Base-by-base conservation (phyloP, 2,329 filamentous ascomycete species). In the Fusarium neocosmosporiellum region DNA sequence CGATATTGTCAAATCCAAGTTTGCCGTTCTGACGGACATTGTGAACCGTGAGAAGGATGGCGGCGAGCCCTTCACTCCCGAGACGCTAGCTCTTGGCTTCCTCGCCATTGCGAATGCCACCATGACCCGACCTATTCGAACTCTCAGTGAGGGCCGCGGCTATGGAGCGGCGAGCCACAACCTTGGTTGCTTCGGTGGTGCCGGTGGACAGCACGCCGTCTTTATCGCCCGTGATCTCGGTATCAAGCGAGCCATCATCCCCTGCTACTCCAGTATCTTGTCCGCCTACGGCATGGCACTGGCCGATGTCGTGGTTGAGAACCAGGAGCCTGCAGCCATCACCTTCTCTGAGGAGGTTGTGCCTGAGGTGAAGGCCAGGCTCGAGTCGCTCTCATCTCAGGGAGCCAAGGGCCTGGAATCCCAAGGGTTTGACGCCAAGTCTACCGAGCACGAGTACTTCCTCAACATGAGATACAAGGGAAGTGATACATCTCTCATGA, bases 51-150 rank as follows among this genome's bases (percentile, higher is more conserved):
- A 78, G 4, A 78, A 75, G 24, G 73, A 75, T 16, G 69, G 65
- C 0, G 61, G 65, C 0, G 72, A 76, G 0, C 59, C 57, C 0
- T 77, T 78, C 5, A 78, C 78, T 0, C 68, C 73, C 0, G 75
- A 79, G 54, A 72, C 69, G 3, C n/a, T 79, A 0, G 92, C 93
- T 0, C 90, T 92, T 67, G 93, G 93, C 0, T 94, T 94, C 76
- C 88, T 94, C 73, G 89, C 92, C 61, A 91, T 94, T 53, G 92
- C 92, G 6, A 93, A 94, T 69, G 91, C 92, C 76, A 90, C 91
- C 1, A 94, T 94, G 92, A 91, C 90, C 0, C 85, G 92, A 34
- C 93, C 93, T 0, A 95, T 95, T 18, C 68, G 78, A 11, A 78
- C 76, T 2, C 70, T 79, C 0, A 79, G 74, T 13, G 78, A 79